These are phyloP conservation scores for Citrullus mucosospermus DNA, from an alignment of 306 rosid species.

Conservation along the genomic window DNA sequence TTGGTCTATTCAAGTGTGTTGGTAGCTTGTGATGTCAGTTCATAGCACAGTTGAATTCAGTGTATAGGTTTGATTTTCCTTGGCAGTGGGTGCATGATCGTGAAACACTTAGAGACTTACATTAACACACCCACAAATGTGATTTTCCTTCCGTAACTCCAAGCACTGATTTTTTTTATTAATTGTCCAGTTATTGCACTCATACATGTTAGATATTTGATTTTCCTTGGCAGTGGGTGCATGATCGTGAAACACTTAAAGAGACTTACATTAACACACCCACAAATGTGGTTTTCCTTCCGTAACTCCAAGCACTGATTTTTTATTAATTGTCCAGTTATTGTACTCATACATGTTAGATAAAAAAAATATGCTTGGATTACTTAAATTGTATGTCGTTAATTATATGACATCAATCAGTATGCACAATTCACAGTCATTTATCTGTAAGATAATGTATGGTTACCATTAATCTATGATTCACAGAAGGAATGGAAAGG, in stretches of 20 bases:
- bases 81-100: background rate
- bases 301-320: background rate
- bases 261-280: background rate
- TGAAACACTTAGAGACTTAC: background rate
- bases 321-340: background rate
- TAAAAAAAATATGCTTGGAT: background rate
- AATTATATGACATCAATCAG: background rate
- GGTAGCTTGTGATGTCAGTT: background rate
- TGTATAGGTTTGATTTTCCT: background rate
- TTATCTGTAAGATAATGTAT: constrained; percentile 4
- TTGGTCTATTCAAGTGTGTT: background rate
- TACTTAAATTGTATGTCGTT: background rate
- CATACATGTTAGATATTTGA: background rate
- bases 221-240: background rate
- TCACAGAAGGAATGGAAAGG: background rate
- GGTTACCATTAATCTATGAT: background rate
- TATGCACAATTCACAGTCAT: background rate
- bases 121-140: background rate
- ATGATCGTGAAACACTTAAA: background rate
- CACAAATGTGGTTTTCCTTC: background rate
- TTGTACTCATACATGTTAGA: background rate
- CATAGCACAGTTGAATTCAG: background rate
- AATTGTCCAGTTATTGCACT: background rate
- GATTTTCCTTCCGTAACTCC: background rate
- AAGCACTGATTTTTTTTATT: background rate